Conservation (phyloP, 768 basidiomycete species). For the Cyathus striatus region DNA sequence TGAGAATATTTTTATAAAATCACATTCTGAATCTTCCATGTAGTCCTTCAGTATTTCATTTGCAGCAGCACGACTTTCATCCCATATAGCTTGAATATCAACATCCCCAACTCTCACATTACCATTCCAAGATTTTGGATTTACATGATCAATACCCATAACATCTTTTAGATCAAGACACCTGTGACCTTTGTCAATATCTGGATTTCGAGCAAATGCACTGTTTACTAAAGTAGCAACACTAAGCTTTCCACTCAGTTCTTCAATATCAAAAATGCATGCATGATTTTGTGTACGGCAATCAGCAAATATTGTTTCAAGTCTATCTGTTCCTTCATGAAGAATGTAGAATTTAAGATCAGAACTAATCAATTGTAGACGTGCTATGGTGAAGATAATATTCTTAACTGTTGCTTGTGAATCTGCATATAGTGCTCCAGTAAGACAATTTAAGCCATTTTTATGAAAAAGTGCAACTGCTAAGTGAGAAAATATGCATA, state of each 20-base stretch:
- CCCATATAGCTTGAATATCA: not conserved
- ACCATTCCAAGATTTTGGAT: constrained; percentile 4
- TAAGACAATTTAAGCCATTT: constrained; percentile 10
- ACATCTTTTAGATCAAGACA: constrained; percentile 7
- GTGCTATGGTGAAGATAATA: constrained; percentile 15
- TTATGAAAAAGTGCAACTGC: constrained; percentile 8
- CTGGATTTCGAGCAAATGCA: constrained; percentile 12
- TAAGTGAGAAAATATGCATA: constrained; percentile 12
- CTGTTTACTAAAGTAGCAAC: constrained; percentile 2
- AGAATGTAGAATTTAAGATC: constrained; percentile 10
- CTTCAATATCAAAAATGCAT: constrained; percentile 14
- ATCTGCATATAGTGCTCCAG: constrained; percentile 17
- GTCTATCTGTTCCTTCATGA: constrained; percentile 17
- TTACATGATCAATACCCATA: constrained; percentile 8
- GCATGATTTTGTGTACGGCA: constrained; percentile 15
- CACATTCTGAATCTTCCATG: not conserved
- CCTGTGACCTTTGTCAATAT: constrained; percentile 16
- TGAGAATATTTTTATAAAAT: constrained; percentile 1
- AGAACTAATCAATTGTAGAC: constrained; percentile 12
- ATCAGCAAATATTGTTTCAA: constrained; percentile 18
- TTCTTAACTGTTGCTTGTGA: constrained; percentile 19
- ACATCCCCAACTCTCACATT: not conserved
- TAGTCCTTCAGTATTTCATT: constrained; percentile 1
- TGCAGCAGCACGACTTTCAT: not conserved
- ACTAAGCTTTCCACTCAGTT: constrained; percentile 3